Evolutionary conservation across 2,329 filamentous ascomycete species (phyloP), one percentile per base, ranked within the genome.

Genomic region (Epichloe gansuensis): DNA sequence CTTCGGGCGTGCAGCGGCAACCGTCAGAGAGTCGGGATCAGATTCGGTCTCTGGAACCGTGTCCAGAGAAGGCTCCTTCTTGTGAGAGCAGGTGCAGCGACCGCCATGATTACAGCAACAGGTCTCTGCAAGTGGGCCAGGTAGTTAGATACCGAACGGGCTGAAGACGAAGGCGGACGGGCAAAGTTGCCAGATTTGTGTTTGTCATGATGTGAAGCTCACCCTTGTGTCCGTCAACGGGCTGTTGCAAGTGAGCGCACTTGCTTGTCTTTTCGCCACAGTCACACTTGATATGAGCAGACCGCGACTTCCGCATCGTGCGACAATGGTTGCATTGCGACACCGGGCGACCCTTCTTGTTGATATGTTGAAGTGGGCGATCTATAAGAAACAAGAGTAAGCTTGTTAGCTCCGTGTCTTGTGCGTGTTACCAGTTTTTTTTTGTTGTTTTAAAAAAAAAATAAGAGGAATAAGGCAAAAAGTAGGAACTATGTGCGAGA

Each of bases 251-350:
- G 65, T 84, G 78, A 54, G 76, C 70, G 67, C 81, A 84, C 66
- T 80, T 80, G 74, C 85, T 85, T 56, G 83, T 82, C 77, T 95
- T 96, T 71, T 95, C 88, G 67, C 89, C 90, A 70, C 93, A 98
- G 71, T 97, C 90, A 73, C 93, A 98, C 71, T 93, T 95, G 65
- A 93, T 81, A 71, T 97, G 93, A 58, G 91, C 88, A 54, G 90
- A 85, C 63, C 93, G 88, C 69, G 89, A 91, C 78, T 97, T 97
- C 74, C 93, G 90, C 77, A 95, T 85, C 60, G 86, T 82, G 68
- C 93, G 91, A 73, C 93, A 98, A 73, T 98, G 93, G 60, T 89
- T 81, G 72, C 93, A 98, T 83, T 98, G 93, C 62, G 93, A 95
- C 61, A 97, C 89, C 56, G 93, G 93, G 57, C 91, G 87, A 64